A percentile compares a stretch with the other conserved stretches of the same genome.
phyloP scores from a whole-genome alignment of 129 eudicot genomes.

The Flaveria sonorensis region DNA sequence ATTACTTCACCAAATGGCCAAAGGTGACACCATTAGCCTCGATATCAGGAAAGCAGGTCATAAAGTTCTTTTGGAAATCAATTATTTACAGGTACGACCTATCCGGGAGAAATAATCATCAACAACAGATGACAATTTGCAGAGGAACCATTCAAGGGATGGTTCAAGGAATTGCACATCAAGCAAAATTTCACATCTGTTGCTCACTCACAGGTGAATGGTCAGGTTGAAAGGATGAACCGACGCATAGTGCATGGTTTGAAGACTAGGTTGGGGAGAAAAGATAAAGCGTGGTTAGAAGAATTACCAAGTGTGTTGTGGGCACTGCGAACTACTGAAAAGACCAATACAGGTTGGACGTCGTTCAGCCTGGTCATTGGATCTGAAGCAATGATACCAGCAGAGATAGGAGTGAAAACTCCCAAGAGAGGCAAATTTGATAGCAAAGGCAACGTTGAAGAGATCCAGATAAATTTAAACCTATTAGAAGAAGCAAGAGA shows the following conservation, averaged over 20 bases:
- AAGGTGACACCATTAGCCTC: background rate
- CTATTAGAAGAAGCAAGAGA: too few relatives aligned
- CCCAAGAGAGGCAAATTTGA: too few relatives aligned
- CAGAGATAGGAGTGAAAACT: too few relatives aligned
- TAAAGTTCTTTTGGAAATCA: background rate
- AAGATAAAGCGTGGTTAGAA: background rate
- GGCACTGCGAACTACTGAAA: background rate
- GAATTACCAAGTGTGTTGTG: background rate
- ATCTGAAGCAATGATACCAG: too few relatives aligned
- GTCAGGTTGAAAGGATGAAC: background rate
- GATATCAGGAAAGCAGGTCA: background rate
- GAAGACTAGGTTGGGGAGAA: background rate
- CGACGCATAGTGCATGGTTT: background rate
- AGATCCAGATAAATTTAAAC: too few relatives aligned
- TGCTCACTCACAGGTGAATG: background rate
- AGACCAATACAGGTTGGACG: too few relatives aligned
- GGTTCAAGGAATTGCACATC: background rate
- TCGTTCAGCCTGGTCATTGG: too few relatives aligned
- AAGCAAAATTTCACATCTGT: background rate
- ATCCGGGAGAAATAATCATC: background rate
- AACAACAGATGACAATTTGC: background rate
- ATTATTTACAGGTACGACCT: background rate
- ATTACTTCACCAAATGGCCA: conserved; percentile 5
- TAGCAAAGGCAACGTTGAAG: too few relatives aligned
- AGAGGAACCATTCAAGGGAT: too few relatives aligned